Evolutionary conservation across 202 grass and related monocot species (phyloP).

Genomic region (Carex arenaria): DNA sequence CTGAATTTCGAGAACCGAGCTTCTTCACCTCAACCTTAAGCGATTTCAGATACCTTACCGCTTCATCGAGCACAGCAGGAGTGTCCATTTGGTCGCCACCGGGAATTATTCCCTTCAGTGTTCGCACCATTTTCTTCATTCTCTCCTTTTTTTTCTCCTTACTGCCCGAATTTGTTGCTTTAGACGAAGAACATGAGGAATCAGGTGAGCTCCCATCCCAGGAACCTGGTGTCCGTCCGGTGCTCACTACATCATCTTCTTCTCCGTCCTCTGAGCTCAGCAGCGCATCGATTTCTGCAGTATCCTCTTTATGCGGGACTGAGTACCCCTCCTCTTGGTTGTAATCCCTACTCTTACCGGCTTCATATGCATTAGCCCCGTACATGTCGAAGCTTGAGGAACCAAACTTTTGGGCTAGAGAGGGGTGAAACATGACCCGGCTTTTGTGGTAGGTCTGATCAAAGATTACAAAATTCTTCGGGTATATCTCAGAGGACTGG

Average conservation of each 20-base stretch:
- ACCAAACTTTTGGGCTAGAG: slow-evolving; percentile 59
- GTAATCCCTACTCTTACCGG: slow-evolving; percentile 33
- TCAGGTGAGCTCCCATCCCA: slow-evolving; percentile 51
- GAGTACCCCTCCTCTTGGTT: slow-evolving; percentile 31
- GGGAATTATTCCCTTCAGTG: slow-evolving; percentile 79
- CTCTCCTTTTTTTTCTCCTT: slow-evolving; percentile 57
- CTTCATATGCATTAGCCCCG: slow-evolving; percentile 16
- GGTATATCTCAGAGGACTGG: slow-evolving; percentile 72
- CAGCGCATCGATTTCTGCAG: slow-evolving; percentile 74
- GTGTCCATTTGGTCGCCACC: slow-evolving; percentile 83
- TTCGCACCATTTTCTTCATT: slow-evolving; percentile 94
- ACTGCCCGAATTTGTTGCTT: slow-evolving; percentile 10
- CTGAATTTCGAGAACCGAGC: slow-evolving; percentile 55
- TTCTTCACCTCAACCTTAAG: slow-evolving; percentile 96
- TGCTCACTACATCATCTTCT: slow-evolving; percentile 78
- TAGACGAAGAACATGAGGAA: slow-evolving; percentile 59
- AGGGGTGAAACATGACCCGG: slow-evolving; percentile 88
- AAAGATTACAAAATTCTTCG: slow-evolving; percentile 89
- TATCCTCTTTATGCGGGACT: slow-evolving; percentile 54
- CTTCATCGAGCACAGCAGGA: slow-evolving; percentile 74
- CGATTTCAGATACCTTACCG: slow-evolving; percentile 81
- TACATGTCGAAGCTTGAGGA: slow-evolving; percentile 26
- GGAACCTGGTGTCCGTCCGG: slow-evolving; percentile 44
- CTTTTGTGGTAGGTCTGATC: slow-evolving; percentile 71
- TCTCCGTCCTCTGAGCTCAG: slow-evolving; percentile 72